phyloP scores from a whole-genome alignment of 2,329 filamentous ascomycete genomes.

The Penicillium palitans region DNA sequence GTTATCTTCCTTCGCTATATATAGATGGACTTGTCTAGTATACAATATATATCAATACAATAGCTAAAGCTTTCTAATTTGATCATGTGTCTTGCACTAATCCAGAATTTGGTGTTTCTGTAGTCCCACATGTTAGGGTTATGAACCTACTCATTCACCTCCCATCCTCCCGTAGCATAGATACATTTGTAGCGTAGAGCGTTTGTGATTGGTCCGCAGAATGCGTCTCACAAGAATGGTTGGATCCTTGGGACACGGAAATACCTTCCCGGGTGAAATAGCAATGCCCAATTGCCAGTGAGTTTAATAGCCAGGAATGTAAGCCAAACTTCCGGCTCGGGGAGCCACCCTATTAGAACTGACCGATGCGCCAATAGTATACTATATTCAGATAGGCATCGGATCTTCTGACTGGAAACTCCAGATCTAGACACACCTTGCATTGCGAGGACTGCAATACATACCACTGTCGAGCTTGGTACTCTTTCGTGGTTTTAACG shows the following conservation, averaged over 20 bases:
- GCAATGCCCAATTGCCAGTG: not conserved
- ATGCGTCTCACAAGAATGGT: not conserved
- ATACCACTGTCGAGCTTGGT: conserved; percentile 11
- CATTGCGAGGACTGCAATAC: conserved; percentile 9
- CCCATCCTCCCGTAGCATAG: not conserved
- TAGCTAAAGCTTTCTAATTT: not conserved
- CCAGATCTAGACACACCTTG: conserved; percentile 17
- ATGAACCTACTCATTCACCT: not conserved
- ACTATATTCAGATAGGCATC: not conserved
- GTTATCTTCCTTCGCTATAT: not conserved
- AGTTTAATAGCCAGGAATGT: conserved; percentile 13
- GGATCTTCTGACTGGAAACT: not conserved
- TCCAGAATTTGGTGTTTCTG: not conserved
- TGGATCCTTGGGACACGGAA: not conserved
- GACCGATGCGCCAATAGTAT: not conserved
- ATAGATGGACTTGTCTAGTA: not conserved
- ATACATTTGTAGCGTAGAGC: not conserved
- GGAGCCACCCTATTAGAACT: not conserved
- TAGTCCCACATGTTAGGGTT: not conserved
- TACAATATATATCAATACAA: not conserved
- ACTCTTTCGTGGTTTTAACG: too few species aligned
- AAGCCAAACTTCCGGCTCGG: conserved; percentile 2
- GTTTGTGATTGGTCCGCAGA: not conserved
- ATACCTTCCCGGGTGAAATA: not conserved
- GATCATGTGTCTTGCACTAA: not conserved